A percentile compares a stretch with the other conserved stretches of the same genome.
Conservation (phyloP, 2,329 filamentous ascomycete genomes). For the Scedosporium boydii region DNA sequence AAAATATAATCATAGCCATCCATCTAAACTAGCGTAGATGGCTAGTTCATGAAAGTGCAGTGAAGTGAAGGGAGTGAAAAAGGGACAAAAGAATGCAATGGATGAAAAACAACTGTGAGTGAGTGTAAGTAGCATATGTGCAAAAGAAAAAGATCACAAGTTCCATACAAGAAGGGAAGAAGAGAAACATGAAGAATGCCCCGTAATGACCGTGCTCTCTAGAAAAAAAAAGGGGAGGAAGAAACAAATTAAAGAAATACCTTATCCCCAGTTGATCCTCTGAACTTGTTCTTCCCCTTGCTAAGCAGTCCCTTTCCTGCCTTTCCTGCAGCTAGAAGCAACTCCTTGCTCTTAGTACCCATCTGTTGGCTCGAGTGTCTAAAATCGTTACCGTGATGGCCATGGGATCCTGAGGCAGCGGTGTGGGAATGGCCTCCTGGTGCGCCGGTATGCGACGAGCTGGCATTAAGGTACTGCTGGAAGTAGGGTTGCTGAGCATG, state of each 20-base stretch:
- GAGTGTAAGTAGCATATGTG: slow-evolving; percentile 13
- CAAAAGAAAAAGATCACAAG: background rate
- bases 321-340: slow-evolving; percentile 78
- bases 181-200: slow-evolving; percentile 9
- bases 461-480: slow-evolving; percentile 48
- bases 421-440: background rate
- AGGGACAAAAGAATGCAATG: background rate
- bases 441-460: slow-evolving; percentile 18
- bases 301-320: slow-evolving; percentile 86
- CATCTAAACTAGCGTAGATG: background rate
- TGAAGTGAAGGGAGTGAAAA: background rate
- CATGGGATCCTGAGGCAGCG: slow-evolving; percentile 9
- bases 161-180: slow-evolving; percentile 12
- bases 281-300: slow-evolving; percentile 80
- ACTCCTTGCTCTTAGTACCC: slow-evolving; percentile 77
- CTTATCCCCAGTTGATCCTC: slow-evolving; percentile 63
- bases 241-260: slow-evolving; percentile 59
- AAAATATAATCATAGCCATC: background rate
- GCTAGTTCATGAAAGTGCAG: background rate
- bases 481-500: slow-evolving; percentile 39
- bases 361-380: slow-evolving; percentile 53
- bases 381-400: slow-evolving; percentile 27
- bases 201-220: background rate
- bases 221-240: slow-evolving; percentile 5
- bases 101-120: slow-evolving; percentile 9